phyloP scores from a whole-genome alignment of 148 eudicot genomes.

The Rhododendron vialii region DNA sequence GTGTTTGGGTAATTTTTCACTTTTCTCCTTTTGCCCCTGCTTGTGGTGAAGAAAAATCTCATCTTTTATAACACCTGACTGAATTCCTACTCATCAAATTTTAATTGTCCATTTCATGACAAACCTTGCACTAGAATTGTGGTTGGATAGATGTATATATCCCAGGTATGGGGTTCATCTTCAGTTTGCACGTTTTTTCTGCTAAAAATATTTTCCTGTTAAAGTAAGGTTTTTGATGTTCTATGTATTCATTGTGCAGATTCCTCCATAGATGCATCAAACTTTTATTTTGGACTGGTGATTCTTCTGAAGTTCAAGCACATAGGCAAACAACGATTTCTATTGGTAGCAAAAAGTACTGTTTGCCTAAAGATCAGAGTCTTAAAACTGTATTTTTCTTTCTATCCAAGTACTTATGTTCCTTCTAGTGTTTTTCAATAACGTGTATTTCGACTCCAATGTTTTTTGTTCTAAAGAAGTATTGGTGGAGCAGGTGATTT shows the following conservation, averaged over 20 bases:
- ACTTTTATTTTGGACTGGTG: conserved; percentile 77
- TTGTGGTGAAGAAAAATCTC: neutral
- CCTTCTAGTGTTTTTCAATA: conserved; percentile 16
- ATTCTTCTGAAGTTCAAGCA: conserved; percentile 79
- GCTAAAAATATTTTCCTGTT: conserved; percentile 18
- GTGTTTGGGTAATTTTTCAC: neutral
- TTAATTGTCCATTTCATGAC: neutral
- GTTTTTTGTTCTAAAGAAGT: conserved; percentile 18
- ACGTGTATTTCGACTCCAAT: conserved; percentile 20
- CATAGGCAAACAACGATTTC: conserved; percentile 66
- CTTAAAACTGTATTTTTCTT: conserved; percentile 32
- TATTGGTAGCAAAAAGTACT: conserved; percentile 45
- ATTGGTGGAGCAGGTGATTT: conserved; percentile 16
- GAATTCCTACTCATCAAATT: neutral
- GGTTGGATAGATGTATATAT: conserved; percentile 1
- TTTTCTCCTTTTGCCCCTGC: neutral
- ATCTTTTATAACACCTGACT: neutral
- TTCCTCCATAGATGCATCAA: conserved; percentile 64
- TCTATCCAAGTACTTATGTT: conserved; percentile 18
- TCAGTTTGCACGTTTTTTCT: conserved; percentile 9
- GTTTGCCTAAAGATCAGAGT: conserved; percentile 35
- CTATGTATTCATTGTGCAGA: conserved; percentile 77
- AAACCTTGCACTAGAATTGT: neutral
- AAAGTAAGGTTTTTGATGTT: conserved; percentile 39
- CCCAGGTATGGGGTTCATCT: conserved; percentile 16